Evolutionary conservation across 805 yeast genomes (phyloP).

Genomic region (Suhomyces vadensis): DNA sequence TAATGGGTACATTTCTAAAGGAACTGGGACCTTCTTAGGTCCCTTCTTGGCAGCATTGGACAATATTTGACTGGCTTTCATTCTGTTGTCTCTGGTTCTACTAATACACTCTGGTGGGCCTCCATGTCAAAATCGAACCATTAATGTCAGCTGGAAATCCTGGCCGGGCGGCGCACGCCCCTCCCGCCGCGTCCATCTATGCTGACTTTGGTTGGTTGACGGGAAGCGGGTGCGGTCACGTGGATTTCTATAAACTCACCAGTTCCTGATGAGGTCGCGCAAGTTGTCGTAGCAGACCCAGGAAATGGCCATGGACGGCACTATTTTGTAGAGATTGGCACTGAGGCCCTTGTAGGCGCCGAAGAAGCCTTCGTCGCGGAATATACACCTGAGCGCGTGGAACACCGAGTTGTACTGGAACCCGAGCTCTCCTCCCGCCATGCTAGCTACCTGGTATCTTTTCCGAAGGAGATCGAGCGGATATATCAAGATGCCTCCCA

Average conservation of each 20-base stretch:
- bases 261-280: conserved; percentile 42
- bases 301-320: conserved; percentile 94
- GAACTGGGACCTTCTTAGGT: conserved; percentile 23
- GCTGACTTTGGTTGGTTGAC: conserved; percentile 14
- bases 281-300: conserved; percentile 85
- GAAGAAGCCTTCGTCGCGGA: conserved; percentile 66
- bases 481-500: conserved; percentile 87
- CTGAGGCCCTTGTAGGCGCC: conserved; percentile 75
- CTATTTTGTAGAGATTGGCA: conserved; percentile 84
- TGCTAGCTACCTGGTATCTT: conserved; percentile 85
- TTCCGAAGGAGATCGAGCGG: conserved; percentile 90
- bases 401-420: conserved; percentile 75
- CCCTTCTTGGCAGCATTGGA: conserved; percentile 38
- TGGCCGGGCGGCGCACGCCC: not conserved
- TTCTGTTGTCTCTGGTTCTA: conserved; percentile 13
- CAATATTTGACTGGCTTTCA: conserved; percentile 44
- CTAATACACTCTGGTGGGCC: not conserved
- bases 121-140: conserved; percentile 2
- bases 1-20: conserved; percentile 49
- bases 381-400: conserved; percentile 73
- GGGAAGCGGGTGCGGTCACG: conserved; percentile 9
- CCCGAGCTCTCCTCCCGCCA: conserved; percentile 77
- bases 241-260: conserved; percentile 32
- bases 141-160: not conserved
- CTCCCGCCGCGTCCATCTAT: not conserved